Evolutionary conservation across 225 moss, liverwort and hornwort species (phyloP), one percentile per base, ranked within the genome.

Genomic region (Anthoceros angustus): DNA sequence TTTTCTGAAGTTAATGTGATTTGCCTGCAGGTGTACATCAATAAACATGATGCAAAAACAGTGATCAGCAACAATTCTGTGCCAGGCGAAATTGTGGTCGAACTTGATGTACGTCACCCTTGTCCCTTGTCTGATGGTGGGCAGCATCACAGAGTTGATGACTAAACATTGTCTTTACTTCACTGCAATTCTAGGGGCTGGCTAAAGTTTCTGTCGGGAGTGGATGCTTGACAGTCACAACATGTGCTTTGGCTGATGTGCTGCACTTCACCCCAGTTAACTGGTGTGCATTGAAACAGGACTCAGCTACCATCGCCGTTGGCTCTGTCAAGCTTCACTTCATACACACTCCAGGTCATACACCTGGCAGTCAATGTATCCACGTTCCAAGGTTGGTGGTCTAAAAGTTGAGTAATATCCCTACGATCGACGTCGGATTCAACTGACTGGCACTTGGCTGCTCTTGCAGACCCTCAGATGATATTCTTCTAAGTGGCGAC

Each of bases 331-430:
- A 84, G 67, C 55, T 91, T 50, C 86, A 91, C 72, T 95, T 95
- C 62, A 87, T 95, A 66, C 95, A 95, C 75, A 95, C 95, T 20
- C 95, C 95, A 42, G 95, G 95, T 43, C 95, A 95, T 69, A 95
- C 95, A 25, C 95, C 95, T 48, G 95, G 95, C 46, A 95, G 95
- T 78, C 95, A 95, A 70, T 95, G 95, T 70, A 78, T 95, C 66
- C 82, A 91, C 70, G 84, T 95, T 64, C 71, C 84, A 41, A 76
- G 78, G 82, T 78, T n/a, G n/a, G n/a, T n/a, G n/a, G n/a, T n/a
- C n/a, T n/a, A n/a, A n/a, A n/a, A n/a, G n/a, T n/a, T n/a, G n/a
- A n/a, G n/a, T n/a, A n/a, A n/a, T n/a, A n/a, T n/a, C n/a, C n/a
- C n/a, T n/a, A n/a, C n/a, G n/a, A n/a, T n/a, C n/a, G n/a, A n/a